A percentile compares a stretch with the other conserved stretches of the same genome.
These are phyloP conservation scores for Hibiscus trionum DNA, from an alignment of 345 rosid genomes.

Conservation along the genomic window DNA sequence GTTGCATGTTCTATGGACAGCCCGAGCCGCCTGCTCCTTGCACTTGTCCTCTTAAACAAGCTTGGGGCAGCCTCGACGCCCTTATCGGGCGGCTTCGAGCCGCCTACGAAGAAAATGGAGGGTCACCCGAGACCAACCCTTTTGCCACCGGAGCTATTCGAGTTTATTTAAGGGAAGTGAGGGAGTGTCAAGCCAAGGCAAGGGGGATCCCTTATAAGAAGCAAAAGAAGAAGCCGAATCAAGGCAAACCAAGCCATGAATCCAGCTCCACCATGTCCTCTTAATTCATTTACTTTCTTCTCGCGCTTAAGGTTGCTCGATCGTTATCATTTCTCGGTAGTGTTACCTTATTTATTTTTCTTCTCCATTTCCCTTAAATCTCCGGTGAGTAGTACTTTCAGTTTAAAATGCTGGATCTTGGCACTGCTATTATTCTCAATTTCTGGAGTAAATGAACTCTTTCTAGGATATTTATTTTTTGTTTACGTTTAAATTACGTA, in stretches of 20 bases:
- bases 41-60: conserved; percentile 76
- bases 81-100: conserved; percentile 85
- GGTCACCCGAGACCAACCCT: conserved; percentile 66
- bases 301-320: not conserved
- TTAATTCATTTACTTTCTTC: conserved; percentile 13
- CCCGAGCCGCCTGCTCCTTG: conserved; percentile 93
- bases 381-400: not conserved
- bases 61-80: conserved; percentile 93
- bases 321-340: not conserved
- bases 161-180: conserved; percentile 63
- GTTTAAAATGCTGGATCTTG: not conserved
- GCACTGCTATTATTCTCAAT: not conserved
- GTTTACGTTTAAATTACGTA: not conserved
- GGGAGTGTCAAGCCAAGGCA: conserved; percentile 77
- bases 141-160: conserved; percentile 64
- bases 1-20: conserved; percentile 78
- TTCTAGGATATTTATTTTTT: not conserved
- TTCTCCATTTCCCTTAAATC: not conserved
- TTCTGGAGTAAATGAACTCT: not conserved
- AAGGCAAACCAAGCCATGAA: conserved; percentile 24
- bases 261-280: conserved; percentile 38
- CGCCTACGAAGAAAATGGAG: conserved; percentile 89
- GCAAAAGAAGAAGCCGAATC: conserved; percentile 55
- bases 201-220: conserved; percentile 81
- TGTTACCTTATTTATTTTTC: not conserved